Evolutionary conservation across 2,329 filamentous ascomycete species (phyloP).

Genomic region (Colletotrichum sp.): DNA sequence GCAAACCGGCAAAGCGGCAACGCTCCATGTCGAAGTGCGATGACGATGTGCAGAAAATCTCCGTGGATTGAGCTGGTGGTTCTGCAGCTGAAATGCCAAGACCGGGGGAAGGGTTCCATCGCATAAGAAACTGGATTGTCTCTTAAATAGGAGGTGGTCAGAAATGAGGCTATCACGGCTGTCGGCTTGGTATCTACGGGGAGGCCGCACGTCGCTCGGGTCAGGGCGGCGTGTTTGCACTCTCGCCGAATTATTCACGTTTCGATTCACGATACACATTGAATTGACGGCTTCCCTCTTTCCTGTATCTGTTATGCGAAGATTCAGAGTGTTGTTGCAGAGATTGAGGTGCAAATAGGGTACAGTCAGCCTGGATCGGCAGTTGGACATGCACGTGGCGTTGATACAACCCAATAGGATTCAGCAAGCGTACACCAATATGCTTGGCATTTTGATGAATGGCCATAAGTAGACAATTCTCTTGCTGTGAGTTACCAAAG

Average conservation of each 20-base stretch:
- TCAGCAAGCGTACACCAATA: not conserved
- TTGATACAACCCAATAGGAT: not conserved
- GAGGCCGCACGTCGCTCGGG: not conserved
- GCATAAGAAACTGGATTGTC: not conserved
- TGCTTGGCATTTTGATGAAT: not conserved
- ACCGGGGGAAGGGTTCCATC: not conserved
- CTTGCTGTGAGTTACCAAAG: not conserved
- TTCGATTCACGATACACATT: fast-evolving
- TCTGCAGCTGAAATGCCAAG: not conserved
- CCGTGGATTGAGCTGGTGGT: not conserved
- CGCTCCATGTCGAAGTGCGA: not conserved
- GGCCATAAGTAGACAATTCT: not conserved
- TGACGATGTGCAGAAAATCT: not conserved
- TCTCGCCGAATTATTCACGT: fast-evolving
- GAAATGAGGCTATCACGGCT: not conserved
- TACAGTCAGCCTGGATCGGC: not conserved
- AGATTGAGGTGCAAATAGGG: not conserved
- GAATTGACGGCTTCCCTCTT: fast-evolving
- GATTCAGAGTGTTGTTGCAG: not conserved
- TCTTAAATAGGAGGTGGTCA: not conserved
- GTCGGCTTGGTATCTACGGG: not conserved
- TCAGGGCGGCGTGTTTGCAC: fast-evolving
- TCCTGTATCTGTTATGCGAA: not conserved
- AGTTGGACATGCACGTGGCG: not conserved
- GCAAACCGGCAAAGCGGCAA: not conserved